These are phyloP conservation scores for Sinapis alba DNA, from an alignment of 441 rosid genomes.

Conservation along the genomic window DNA sequence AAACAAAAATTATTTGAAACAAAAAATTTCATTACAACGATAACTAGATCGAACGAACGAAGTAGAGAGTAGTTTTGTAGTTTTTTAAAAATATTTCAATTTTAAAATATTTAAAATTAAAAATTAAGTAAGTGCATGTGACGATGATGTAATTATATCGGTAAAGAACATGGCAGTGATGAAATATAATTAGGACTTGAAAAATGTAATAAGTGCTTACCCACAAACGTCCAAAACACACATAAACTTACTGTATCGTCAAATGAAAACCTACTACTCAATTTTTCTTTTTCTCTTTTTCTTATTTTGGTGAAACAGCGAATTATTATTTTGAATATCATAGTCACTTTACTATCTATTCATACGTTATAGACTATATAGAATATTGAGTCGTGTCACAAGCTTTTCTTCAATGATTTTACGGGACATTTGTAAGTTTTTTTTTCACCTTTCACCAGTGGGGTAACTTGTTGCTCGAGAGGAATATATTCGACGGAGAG, in stretches of 20 bases:
- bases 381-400: conserved; percentile 14
- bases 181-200: conserved; percentile 34
- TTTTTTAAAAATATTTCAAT: too few relatives aligned
- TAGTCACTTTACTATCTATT: conserved; percentile 12
- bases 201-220: conserved; percentile 29
- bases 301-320: conserved; percentile 31
- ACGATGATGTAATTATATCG: conserved; percentile 45
- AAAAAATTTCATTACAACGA: too few relatives aligned
- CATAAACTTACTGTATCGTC: conserved; percentile 18
- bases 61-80: too few relatives aligned
- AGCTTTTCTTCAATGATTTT: conserved; percentile 32
- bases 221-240: conserved; percentile 37
- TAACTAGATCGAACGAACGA: too few relatives aligned
- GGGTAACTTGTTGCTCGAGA: conserved; percentile 34
- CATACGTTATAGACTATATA: conserved; percentile 22
- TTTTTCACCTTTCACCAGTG: conserved; percentile 23
- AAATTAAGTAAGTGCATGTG: conserved; percentile 36
- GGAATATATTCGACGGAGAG: conserved; percentile 35
- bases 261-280: conserved; percentile 16
- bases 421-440: conserved; percentile 22
- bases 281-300: conserved; percentile 2
- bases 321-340: not conserved
- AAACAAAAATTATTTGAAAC: too few relatives aligned
- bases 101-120: not conserved
- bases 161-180: conserved; percentile 44